Conservation (phyloP, 2,329 filamentous ascomycete genomes). For the Ophiostoma montium region DNA sequence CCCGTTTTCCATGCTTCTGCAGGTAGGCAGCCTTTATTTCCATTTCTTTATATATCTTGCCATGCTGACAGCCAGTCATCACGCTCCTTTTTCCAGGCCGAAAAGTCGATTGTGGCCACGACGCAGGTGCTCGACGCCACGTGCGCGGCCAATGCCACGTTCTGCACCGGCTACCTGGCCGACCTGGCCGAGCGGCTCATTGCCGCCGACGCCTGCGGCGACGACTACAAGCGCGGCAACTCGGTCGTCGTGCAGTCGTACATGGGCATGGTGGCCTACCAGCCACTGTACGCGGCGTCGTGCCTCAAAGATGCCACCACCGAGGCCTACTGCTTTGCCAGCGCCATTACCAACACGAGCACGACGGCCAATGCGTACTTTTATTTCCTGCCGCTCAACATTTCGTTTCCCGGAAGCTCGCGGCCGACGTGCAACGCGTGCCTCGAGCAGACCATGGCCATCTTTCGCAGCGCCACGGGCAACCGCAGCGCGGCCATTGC, state of each 20-base stretch:
- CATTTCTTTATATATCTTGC: slow-evolving; percentile 9
- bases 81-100: slow-evolving; percentile 66
- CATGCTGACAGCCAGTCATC: slow-evolving; percentile 46
- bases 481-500: slow-evolving; percentile 53
- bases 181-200: slow-evolving; percentile 52
- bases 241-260: slow-evolving; percentile 61
- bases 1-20: slow-evolving; percentile 60
- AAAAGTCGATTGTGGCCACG: slow-evolving; percentile 55
- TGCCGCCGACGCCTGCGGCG: slow-evolving; percentile 48
- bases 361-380: slow-evolving; percentile 61
- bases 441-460: slow-evolving; percentile 64
- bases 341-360: slow-evolving; percentile 63
- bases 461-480: slow-evolving; percentile 57
- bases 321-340: slow-evolving; percentile 65
- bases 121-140: slow-evolving; percentile 66
- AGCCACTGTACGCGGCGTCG: slow-evolving; percentile 62
- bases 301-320: slow-evolving; percentile 58
- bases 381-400: slow-evolving; percentile 75
- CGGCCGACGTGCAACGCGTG: slow-evolving; percentile 66
- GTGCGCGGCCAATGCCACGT: slow-evolving; percentile 52
- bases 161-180: slow-evolving; percentile 53
- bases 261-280: slow-evolving; percentile 61
- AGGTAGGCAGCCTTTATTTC: neutral
- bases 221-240: slow-evolving; percentile 55
- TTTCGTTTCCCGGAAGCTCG: slow-evolving; percentile 49